phyloP scores from a whole-genome alignment of 371 early-diverging fungal genomes.

The Coelomomyces lativittatus region DNA sequence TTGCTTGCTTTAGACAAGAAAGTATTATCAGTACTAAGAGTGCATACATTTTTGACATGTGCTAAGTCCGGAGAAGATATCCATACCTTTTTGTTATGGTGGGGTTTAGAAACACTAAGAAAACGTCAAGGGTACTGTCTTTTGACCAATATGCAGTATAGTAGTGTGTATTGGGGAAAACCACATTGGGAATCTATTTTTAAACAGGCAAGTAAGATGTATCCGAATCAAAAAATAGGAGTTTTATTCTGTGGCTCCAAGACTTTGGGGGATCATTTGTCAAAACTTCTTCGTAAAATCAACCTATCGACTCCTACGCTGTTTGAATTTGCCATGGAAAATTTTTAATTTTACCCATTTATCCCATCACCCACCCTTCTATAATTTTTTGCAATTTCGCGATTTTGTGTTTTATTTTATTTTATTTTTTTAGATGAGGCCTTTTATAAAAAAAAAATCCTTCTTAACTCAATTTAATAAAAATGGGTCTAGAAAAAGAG shows the following conservation, averaged over 20 bases:
- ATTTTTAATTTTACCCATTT: slow-evolving; percentile 1
- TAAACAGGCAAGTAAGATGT: neutral
- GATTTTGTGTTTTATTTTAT: no score
- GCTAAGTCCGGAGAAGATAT: slow-evolving; percentile 1
- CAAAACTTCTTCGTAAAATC: neutral
- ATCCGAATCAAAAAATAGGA: neutral
- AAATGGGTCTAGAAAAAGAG: no score
- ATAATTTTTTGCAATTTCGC: no score
- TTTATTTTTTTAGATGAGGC: no score
- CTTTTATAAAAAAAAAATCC: no score
- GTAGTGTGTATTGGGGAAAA: neutral
- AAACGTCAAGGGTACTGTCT: neutral
- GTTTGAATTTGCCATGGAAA: slow-evolving; percentile 4
- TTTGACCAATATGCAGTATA: neutral
- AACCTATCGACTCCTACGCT: neutral
- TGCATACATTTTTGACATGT: slow-evolving; percentile 2
- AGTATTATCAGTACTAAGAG: neutral
- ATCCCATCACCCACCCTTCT: no score
- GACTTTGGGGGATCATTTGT: neutral
- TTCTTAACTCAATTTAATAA: no score
- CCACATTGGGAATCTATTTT: slow-evolving; percentile 3
- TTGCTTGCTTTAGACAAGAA: neutral
- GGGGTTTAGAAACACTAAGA: slow-evolving; percentile 1
- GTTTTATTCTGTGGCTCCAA: slow-evolving; percentile 4
- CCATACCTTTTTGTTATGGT: neutral